phyloP scores from a whole-genome alignment of 352 stramenopile genomes.

The Pythium aristosporum region DNA sequence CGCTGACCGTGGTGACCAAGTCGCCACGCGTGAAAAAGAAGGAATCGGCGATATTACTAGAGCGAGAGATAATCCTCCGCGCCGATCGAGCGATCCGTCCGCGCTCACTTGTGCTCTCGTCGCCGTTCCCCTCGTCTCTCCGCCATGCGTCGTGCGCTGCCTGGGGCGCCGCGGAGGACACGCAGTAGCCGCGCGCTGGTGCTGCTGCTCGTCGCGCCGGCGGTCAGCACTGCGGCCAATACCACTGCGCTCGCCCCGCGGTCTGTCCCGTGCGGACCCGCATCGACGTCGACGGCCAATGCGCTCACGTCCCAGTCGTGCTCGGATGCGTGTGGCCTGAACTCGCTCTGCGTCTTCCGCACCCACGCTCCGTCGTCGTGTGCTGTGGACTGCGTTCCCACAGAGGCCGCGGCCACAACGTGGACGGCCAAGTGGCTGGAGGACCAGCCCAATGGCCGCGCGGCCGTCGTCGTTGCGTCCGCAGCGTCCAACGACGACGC shows the following conservation, averaged over 20 bases:
- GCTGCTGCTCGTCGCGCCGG: background rate
- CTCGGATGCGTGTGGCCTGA: background rate
- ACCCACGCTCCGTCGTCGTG: constrained; percentile 13
- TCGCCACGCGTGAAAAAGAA: background rate
- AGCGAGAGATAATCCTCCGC: no score
- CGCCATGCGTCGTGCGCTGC: constrained; percentile 6
- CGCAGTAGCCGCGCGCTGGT: background rate
- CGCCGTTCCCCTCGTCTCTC: background rate
- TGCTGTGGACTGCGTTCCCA: constrained; percentile 14
- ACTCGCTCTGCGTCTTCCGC: constrained; percentile 18
- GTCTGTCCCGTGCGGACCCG: background rate
- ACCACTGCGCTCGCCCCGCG: background rate
- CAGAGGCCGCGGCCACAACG: background rate
- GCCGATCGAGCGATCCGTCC: no score
- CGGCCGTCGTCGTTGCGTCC: constrained; percentile 4
- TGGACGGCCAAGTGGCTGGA: constrained; percentile 20
- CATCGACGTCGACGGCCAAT: background rate
- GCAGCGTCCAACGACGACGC: background rate
- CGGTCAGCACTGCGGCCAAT: background rate
- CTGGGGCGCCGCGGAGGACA: background rate
- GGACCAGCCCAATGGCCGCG: background rate
- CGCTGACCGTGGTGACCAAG: background rate
- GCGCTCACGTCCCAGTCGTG: constrained; percentile 10
- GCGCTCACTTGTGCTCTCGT: background rate
- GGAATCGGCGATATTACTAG: no score